A percentile compares a stretch with the other conserved stretches of the same genome.
These are phyloP conservation scores for Camelina neglecta DNA, from an alignment of 345 rosid species.

Conservation along the genomic window DNA sequence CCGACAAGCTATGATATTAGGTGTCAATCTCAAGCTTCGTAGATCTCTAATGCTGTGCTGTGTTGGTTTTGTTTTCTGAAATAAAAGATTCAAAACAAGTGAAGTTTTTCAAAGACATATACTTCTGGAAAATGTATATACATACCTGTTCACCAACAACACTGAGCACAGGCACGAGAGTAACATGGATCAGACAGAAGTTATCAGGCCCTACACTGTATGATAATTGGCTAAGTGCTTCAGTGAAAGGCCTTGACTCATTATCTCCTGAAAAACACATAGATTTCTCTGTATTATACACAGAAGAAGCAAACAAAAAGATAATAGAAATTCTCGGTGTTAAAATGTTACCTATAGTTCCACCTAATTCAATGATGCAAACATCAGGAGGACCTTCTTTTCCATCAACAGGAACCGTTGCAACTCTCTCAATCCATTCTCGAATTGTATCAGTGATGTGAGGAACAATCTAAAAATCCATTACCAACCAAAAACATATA, in stretches of 20 bases:
- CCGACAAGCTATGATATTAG: constrained; percentile 90
- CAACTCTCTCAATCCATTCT: constrained; percentile 80
- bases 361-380: constrained; percentile 87
- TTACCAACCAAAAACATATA: not conserved
- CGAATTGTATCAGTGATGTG: constrained; percentile 84
- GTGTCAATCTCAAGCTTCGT: constrained; percentile 83
- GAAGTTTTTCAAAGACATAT: not conserved
- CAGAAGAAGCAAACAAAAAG: not conserved
- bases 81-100: not conserved
- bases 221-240: constrained; percentile 83
- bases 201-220: constrained; percentile 75
- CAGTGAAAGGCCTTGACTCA: constrained; percentile 79
- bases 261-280: constrained; percentile 65
- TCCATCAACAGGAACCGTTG: constrained; percentile 73
- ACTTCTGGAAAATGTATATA: not conserved
- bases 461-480: constrained; percentile 63
- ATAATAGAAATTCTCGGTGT: not conserved
- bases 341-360: constrained; percentile 68
- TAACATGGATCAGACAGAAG: constrained; percentile 83
- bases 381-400: constrained; percentile 74
- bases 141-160: constrained; percentile 87
- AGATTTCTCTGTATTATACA: not conserved
- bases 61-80: constrained; percentile 96
- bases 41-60: constrained; percentile 87
- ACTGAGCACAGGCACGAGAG: constrained; percentile 82